Evolutionary conservation across 2,329 filamentous ascomycete species (phyloP).

Genomic region (Venturia pyrina): DNA sequence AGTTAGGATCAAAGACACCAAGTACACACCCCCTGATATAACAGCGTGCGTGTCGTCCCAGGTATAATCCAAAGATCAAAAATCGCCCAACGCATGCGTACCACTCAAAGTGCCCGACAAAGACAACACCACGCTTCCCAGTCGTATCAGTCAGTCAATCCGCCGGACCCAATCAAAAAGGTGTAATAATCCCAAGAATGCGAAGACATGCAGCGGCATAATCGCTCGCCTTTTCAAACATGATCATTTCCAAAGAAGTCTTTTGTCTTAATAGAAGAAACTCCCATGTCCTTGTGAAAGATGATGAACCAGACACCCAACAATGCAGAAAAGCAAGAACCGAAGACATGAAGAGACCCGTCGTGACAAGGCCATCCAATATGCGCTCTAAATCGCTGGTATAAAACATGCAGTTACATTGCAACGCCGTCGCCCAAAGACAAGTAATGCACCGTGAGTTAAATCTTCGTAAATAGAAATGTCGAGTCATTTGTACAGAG

Average conservation of each 20-base stretch:
- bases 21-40: not conserved
- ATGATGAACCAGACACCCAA: not conserved
- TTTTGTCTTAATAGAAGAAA: not conserved
- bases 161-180: not conserved
- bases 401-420: slow-evolving; percentile 16
- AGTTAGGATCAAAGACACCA: not conserved
- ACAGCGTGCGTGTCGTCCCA: not conserved
- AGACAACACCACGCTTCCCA: slow-evolving; percentile 4
- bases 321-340: slow-evolving; percentile 18
- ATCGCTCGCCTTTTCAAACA: not conserved
- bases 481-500: slow-evolving; percentile 31
- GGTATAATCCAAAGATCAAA: not conserved
- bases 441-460: slow-evolving; percentile 24
- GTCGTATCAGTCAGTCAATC: not conserved
- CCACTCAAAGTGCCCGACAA: not conserved
- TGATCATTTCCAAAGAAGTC: not conserved
- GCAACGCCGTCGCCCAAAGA: slow-evolving; percentile 31
- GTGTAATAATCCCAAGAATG: not conserved
- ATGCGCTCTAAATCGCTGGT: slow-evolving; percentile 4
- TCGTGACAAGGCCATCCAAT: slow-evolving; percentile 15
- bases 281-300: not conserved
- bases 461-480: slow-evolving; percentile 22
- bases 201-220: not conserved
- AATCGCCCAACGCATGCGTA: not conserved
- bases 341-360: slow-evolving; percentile 27